Conservation (phyloP, 306 rosid genomes). For the Arachis stenosperma region DNA sequence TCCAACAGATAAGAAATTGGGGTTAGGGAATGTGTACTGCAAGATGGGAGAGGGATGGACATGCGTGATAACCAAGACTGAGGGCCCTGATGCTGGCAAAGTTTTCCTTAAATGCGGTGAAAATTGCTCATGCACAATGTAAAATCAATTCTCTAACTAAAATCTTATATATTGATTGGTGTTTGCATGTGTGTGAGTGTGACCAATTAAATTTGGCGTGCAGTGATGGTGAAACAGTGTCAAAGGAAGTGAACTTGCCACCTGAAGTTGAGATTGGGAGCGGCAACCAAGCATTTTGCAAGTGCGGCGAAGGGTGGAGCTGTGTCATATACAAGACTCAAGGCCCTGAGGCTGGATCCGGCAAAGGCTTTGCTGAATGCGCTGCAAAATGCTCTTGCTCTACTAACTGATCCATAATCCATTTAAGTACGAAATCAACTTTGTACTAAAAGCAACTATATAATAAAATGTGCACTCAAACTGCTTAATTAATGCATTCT, state of each 20-base stretch:
- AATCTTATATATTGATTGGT: too few relatives aligned
- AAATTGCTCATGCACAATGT: slow-evolving; percentile 48
- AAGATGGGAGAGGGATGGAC: slow-evolving; percentile 51
- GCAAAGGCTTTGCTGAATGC: slow-evolving; percentile 47
- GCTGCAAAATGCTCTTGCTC: slow-evolving; percentile 19
- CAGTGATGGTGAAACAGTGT: slow-evolving; percentile 46
- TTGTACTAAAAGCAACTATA: too few relatives aligned
- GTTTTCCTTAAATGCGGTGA: slow-evolving; percentile 50
- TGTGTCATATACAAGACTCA: slow-evolving; percentile 48
- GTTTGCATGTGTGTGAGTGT: background rate
- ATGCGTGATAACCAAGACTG: slow-evolving; percentile 50
- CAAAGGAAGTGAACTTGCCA: background rate
- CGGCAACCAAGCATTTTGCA: slow-evolving; percentile 41
- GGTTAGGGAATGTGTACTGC: slow-evolving; percentile 39
- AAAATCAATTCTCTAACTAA: too few relatives aligned
- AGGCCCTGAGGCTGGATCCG: slow-evolving; percentile 40
- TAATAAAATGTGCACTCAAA: too few relatives aligned
- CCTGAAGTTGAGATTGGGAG: slow-evolving; percentile 16
- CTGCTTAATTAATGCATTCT: too few relatives aligned
- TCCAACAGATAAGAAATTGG: slow-evolving; percentile 7
- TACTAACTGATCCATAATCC: background rate
- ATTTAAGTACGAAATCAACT: too few relatives aligned
- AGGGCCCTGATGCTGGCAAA: slow-evolving; percentile 59
- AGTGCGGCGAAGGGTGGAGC: slow-evolving; percentile 63
- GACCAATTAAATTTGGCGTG: background rate